Conservation (phyloP, 768 basidiomycete species). For the Auricularia auricula-judae region DNA sequence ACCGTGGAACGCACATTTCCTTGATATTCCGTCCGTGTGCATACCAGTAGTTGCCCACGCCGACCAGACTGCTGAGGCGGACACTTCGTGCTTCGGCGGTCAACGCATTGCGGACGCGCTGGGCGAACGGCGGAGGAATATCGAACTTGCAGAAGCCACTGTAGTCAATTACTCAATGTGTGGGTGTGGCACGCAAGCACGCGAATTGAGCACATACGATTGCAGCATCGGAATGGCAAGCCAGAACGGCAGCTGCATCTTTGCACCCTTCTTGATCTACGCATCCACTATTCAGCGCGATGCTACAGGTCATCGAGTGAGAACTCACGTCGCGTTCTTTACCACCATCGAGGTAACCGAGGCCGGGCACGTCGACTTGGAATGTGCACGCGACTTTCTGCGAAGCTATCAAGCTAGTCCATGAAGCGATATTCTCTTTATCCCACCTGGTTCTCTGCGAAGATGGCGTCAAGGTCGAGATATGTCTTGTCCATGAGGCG, state of each 20-base stretch:
- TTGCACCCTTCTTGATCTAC: constrained; percentile 68
- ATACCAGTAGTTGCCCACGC: constrained; percentile 85
- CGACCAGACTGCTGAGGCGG: constrained; percentile 70
- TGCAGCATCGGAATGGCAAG: constrained; percentile 77
- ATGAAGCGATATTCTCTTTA: not conserved
- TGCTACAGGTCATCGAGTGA: not conserved
- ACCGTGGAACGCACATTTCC: constrained; percentile 50
- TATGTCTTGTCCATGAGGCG: constrained; percentile 77
- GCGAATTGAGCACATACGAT: constrained; percentile 37
- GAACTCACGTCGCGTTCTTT: constrained; percentile 65
- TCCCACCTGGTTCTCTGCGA: constrained; percentile 79
- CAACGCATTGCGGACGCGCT: constrained; percentile 73
- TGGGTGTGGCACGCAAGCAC: not conserved
- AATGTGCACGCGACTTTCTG: constrained; percentile 94
- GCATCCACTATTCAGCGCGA: constrained; percentile 3
- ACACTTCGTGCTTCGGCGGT: constrained; percentile 85
- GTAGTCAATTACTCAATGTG: not conserved
- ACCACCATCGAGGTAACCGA: constrained; percentile 86
- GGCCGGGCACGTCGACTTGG: constrained; percentile 68
- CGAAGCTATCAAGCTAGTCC: not conserved
- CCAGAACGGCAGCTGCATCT: constrained; percentile 84
- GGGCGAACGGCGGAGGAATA: constrained; percentile 66
- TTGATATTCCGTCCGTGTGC: constrained; percentile 80
- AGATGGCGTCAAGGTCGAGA: constrained; percentile 82
- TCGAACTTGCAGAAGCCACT: constrained; percentile 40